A percentile compares a stretch with the other conserved stretches of the same genome.
These are phyloP conservation scores for Candida albicans DNA, from an alignment of 1,139 yeast genomes.

Conservation along the genomic window DNA sequence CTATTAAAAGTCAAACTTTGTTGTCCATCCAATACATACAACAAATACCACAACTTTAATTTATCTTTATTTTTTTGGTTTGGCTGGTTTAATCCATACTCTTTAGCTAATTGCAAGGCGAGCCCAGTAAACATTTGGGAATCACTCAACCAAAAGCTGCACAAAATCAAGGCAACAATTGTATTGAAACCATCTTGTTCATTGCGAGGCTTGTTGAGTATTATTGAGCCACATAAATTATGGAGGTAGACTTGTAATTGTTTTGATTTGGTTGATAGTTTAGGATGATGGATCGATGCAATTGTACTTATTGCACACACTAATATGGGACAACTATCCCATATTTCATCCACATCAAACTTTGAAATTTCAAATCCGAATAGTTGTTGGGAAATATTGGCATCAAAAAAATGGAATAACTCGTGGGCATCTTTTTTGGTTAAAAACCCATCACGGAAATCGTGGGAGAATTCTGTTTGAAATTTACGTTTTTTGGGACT, in stretches of 20 bases:
- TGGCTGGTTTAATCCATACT: conserved; percentile 49
- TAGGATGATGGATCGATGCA: conserved; percentile 62
- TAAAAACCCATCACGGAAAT: conserved; percentile 39
- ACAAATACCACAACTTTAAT: conserved; percentile 63
- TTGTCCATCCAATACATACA: conserved; percentile 70
- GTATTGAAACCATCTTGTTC: conserved; percentile 59
- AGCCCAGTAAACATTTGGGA: conserved; percentile 67
- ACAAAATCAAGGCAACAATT: conserved; percentile 60
- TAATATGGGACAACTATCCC: conserved; percentile 59
- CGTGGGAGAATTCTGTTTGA: conserved; percentile 20
- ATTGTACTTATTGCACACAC: conserved; percentile 64
- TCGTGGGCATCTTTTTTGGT: conserved; percentile 47
- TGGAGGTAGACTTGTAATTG: conserved; percentile 45
- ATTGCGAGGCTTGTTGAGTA: conserved; percentile 40
- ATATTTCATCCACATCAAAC: conserved; percentile 49
- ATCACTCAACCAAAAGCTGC: conserved; percentile 70
- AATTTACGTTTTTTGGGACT: conserved; percentile 4
- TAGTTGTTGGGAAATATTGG: conserved; percentile 60
- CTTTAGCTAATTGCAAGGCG: conserved; percentile 64
- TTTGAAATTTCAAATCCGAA: conserved; percentile 64
- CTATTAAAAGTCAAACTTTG: conserved; percentile 63
- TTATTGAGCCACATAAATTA: conserved; percentile 44
- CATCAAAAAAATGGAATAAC: conserved; percentile 53
- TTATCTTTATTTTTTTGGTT: conserved; percentile 37
- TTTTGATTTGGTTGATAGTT: conserved; percentile 35